Evolutionary conservation across 345 rosid genomes (phyloP).

Genomic region (Euphorbia pulcherrima): DNA sequence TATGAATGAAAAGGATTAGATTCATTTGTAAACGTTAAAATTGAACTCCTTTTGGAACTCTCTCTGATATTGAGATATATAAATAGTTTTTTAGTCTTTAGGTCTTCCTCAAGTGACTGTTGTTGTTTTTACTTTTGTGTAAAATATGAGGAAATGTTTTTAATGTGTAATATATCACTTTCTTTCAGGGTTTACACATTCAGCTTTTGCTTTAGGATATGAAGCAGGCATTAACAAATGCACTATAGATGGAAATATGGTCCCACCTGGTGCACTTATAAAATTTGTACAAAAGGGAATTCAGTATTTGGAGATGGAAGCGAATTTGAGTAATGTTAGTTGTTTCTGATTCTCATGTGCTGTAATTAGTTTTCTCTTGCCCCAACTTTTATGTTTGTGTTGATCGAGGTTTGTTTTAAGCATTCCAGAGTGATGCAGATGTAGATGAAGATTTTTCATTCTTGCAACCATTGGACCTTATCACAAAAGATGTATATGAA

Average conservation of each 20-base stretch:
- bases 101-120: not conserved
- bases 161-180: not conserved
- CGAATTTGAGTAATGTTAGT: slow-evolving; percentile 76
- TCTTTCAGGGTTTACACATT: slow-evolving; percentile 69
- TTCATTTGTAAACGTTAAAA: not conserved
- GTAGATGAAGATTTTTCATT: slow-evolving; percentile 94
- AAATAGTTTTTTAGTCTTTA: not conserved
- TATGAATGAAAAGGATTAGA: not conserved
- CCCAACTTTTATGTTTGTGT: slow-evolving; percentile 15
- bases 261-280: slow-evolving; percentile 93
- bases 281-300: slow-evolving; percentile 88
- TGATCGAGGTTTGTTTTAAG: slow-evolving; percentile 36
- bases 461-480: slow-evolving; percentile 92
- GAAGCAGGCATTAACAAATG: slow-evolving; percentile 89
- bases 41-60: not conserved
- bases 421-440: slow-evolving; percentile 68
- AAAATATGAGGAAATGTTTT: not conserved
- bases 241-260: slow-evolving; percentile 84
- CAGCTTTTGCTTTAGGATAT: slow-evolving; percentile 88
- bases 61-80: not conserved
- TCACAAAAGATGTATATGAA: slow-evolving; percentile 79
- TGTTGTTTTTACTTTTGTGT: not conserved
- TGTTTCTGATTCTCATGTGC: not conserved
- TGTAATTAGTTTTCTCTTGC: slow-evolving; percentile 4
- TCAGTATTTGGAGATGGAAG: slow-evolving; percentile 98